Conservation (phyloP, 2,329 filamentous ascomycete species). For the Ophiostoma himal-ulmi region DNA sequence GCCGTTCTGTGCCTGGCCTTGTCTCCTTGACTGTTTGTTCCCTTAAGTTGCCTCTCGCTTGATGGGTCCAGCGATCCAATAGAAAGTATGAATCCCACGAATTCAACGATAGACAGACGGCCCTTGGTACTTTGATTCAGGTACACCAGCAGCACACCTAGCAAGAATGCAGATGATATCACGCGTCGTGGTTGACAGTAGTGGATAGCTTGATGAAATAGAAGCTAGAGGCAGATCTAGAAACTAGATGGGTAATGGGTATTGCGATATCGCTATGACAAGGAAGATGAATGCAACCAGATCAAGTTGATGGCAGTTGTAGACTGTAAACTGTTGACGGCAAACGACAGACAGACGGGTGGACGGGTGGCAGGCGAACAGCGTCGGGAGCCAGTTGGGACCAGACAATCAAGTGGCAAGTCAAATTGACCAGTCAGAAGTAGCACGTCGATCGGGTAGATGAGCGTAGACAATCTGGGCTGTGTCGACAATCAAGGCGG, state of each 20-base stretch:
- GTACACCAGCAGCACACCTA: not conserved
- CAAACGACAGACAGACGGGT: not conserved
- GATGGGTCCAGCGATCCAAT: not conserved
- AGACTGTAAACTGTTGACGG: not conserved
- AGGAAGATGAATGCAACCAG: not conserved
- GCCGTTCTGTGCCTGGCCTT: not conserved
- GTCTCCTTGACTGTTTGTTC: not conserved
- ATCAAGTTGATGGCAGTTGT: not conserved
- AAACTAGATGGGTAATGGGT: not conserved
- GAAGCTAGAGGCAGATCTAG: not conserved
- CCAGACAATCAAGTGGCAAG: not conserved
- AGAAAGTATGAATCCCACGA: not conserved
- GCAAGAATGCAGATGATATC: constrained; percentile 8
- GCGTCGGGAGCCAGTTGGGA: not conserved
- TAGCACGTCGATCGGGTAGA: not conserved
- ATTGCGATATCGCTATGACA: not conserved
- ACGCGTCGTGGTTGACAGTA: constrained; percentile 3
- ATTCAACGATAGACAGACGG: not conserved
- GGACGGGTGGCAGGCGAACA: not conserved
- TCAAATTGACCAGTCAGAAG: not conserved
- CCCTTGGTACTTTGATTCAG: not conserved
- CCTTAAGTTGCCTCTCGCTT: not conserved
- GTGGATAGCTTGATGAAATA: not conserved
- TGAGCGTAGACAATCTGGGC: not conserved
- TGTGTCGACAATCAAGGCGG: not conserved